Percentiles rank a stretch among this genome's conserved stretches.
Conservation (phyloP, 371 early-diverging fungal genomes). For the Mucor velutinosus region DNA sequence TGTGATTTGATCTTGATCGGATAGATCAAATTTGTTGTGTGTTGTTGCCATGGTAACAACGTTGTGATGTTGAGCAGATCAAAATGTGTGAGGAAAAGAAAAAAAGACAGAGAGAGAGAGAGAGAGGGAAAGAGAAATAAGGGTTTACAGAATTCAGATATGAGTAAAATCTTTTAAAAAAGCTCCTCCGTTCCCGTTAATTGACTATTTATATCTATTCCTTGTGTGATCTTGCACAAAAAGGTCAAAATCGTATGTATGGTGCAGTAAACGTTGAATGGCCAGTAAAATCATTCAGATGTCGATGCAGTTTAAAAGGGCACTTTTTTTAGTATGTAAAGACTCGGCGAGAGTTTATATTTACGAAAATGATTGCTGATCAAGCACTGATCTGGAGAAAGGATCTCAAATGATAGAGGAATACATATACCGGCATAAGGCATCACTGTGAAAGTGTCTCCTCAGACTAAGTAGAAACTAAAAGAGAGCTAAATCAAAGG, state of each 20-base stretch:
- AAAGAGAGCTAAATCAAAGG: too few relatives aligned
- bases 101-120: conserved; percentile 5
- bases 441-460: too few relatives aligned
- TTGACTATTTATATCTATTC: neutral
- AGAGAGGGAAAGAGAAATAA: neutral
- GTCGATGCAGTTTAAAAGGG: too few relatives aligned
- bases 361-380: too few relatives aligned
- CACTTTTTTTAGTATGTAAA: too few relatives aligned
- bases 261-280: neutral
- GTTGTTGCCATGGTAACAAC: neutral
- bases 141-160: neutral
- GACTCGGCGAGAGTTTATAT: too few relatives aligned
- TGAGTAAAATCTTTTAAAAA: neutral
- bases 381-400: too few relatives aligned
- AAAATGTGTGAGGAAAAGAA: neutral
- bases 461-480: too few relatives aligned
- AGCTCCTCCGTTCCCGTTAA: conserved; percentile 1
- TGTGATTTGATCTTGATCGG: conserved; percentile 7
- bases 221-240: conserved; percentile 2
- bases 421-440: too few relatives aligned
- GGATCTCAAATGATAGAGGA: too few relatives aligned
- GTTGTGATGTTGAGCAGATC: neutral
- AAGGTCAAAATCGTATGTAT: neutral
- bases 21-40: conserved; percentile 14
- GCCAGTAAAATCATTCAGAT: too few relatives aligned